Evolutionary conservation across 2,329 filamentous ascomycete genomes (phyloP).

Genomic region (Pseudogymnoascus sp.): DNA sequence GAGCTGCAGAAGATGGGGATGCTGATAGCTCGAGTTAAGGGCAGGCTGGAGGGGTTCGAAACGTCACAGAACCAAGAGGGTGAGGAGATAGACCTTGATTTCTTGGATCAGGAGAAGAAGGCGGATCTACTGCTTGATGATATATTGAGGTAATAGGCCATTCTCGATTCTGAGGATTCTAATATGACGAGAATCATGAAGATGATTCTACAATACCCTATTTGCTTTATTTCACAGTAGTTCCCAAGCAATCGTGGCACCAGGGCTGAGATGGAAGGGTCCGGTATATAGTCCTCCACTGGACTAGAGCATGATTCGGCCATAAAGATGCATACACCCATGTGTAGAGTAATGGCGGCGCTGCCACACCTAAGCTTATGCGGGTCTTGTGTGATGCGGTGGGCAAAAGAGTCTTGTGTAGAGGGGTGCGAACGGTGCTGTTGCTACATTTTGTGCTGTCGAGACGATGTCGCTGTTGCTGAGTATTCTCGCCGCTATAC

Average conservation of each 20-base stretch:
- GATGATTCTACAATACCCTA: neutral
- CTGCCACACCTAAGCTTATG: neutral
- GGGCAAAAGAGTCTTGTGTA: neutral
- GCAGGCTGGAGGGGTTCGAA: slow-evolving; percentile 36
- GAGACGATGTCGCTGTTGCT: neutral
- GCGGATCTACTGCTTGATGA: neutral
- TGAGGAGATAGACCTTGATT: slow-evolving; percentile 21
- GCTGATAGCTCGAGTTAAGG: slow-evolving; percentile 52
- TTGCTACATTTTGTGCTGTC: neutral
- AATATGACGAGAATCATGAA: neutral
- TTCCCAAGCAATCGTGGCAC: neutral
- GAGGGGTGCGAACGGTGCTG: neutral
- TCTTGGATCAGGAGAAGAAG: slow-evolving; percentile 7
- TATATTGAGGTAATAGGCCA: neutral
- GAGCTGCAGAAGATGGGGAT: slow-evolving; percentile 61
- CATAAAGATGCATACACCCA: too few species aligned
- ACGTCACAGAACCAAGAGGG: slow-evolving; percentile 14
- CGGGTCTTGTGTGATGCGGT: neutral
- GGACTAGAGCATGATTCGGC: neutral
- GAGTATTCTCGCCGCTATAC: neutral
- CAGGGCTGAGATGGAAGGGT: neutral
- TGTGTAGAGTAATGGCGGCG: neutral
- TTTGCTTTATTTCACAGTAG: neutral
- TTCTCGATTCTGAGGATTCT: neutral
- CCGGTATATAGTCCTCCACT: neutral